Conservation (phyloP, 352 stramenopile species). For the Phytophthora kernoviae region DNA sequence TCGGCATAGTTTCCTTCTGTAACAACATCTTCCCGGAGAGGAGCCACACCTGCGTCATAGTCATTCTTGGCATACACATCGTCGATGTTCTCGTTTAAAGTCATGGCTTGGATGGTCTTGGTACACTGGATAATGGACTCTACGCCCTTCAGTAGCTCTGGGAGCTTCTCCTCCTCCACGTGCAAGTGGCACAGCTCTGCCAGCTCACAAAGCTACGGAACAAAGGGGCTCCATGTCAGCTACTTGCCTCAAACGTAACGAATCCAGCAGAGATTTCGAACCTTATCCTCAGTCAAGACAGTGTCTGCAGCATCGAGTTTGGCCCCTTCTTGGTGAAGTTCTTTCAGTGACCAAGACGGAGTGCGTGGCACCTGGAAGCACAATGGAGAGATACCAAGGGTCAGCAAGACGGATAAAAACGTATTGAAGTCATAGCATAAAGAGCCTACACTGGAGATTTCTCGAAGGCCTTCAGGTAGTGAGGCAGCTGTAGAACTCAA, state of each 20-base stretch:
- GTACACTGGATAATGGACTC: conserved; percentile 90
- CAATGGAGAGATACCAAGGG: not conserved
- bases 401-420: not conserved
- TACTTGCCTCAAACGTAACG: not conserved
- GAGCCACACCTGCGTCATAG: conserved; percentile 51
- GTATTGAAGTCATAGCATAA: too few relatives aligned
- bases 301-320: conserved; percentile 43
- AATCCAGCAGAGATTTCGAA: conserved; percentile 10
- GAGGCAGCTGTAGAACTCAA: conserved; percentile 15
- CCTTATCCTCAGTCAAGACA: conserved; percentile 70
- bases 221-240: not conserved
- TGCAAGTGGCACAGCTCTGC: conserved; percentile 85
- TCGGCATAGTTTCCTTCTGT: conserved; percentile 76
- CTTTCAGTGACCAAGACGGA: conserved; percentile 81
- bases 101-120: conserved; percentile 85
- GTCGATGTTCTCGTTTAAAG: conserved; percentile 82
- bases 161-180: conserved; percentile 72
- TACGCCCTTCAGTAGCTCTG: conserved; percentile 76
- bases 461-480: conserved; percentile 56
- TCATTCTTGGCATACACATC: conserved; percentile 76
- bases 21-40: conserved; percentile 75
- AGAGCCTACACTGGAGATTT: conserved; percentile 55
- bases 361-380: conserved; percentile 60
- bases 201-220: conserved; percentile 64
- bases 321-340: conserved; percentile 72